phyloP scores from a whole-genome alignment of 2,329 filamentous ascomycete genomes.

The Alternaria arborescens region DNA sequence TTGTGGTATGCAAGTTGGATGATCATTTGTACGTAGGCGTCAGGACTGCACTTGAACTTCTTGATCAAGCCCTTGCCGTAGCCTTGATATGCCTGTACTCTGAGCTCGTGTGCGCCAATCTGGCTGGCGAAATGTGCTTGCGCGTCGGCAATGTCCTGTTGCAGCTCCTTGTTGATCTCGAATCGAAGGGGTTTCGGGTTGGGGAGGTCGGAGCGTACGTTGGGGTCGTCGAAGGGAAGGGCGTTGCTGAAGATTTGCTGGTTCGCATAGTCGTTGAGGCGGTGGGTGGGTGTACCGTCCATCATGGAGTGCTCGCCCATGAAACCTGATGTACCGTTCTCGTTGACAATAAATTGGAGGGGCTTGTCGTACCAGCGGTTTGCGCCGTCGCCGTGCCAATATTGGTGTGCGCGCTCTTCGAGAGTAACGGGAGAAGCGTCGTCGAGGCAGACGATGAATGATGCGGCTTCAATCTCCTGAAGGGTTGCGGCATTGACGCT shows the following conservation, averaged over 20 bases:
- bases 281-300: constrained; percentile 97
- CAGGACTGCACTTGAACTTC: constrained; percentile 98
- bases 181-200: constrained; percentile 83
- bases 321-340: constrained; percentile 97
- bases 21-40: constrained; percentile 97
- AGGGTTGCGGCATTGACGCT: constrained; percentile 80
- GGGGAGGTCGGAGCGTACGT: constrained; percentile 81
- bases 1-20: constrained; percentile 99
- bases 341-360: constrained; percentile 95
- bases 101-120: constrained; percentile 87
- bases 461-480: constrained; percentile 83
- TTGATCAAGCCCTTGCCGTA: constrained; percentile 99
- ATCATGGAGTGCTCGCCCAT: constrained; percentile 99
- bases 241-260: constrained; percentile 93
- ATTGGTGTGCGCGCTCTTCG: constrained; percentile 92
- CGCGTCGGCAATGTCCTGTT: constrained; percentile 81
- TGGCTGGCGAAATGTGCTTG: constrained; percentile 79
- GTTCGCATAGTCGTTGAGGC: constrained; percentile 94
- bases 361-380: constrained; percentile 99
- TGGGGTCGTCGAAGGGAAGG: constrained; percentile 83
- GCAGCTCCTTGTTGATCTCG: constrained; percentile 75
- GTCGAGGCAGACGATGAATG: constrained; percentile 93
- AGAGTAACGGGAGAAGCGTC: constrained; percentile 90
- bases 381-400: constrained; percentile 96
- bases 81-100: constrained; percentile 93